Conservation (phyloP, 805 yeast genomes). For the Torulaspora gathmanii region DNA sequence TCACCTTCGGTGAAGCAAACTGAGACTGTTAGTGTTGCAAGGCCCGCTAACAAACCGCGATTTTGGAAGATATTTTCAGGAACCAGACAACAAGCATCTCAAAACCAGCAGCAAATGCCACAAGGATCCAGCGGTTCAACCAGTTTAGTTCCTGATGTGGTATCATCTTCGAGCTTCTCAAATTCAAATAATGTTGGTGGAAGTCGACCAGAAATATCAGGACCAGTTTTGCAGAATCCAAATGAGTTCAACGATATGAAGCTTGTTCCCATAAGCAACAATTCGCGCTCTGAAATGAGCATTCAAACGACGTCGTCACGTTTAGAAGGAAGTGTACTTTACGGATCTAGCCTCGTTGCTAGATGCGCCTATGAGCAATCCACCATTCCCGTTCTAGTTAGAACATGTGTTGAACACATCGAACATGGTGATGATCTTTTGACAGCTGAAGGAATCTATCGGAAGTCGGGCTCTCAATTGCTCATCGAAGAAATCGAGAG, state of each 20-base stretch:
- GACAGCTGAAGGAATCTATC: slow-evolving; percentile 78
- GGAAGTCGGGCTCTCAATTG: slow-evolving; percentile 79
- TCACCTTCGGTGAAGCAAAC: slow-evolving; percentile 17
- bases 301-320: slow-evolving; percentile 25
- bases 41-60: slow-evolving; percentile 28
- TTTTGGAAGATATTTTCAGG: slow-evolving; percentile 35
- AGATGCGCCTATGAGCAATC: slow-evolving; percentile 60
- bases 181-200: slow-evolving; percentile 12
- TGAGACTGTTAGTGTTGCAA: slow-evolving; percentile 24
- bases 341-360: slow-evolving; percentile 50
- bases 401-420: slow-evolving; percentile 68
- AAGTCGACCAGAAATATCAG: slow-evolving; percentile 33
- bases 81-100: slow-evolving; percentile 11
- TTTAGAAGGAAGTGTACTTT: slow-evolving; percentile 23
- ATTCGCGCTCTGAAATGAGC: slow-evolving; percentile 10
- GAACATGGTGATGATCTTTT: slow-evolving; percentile 60
- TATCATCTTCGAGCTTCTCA: slow-evolving; percentile 9
- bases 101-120: slow-evolving; percentile 4
- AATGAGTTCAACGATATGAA: slow-evolving; percentile 38
- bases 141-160: neutral
- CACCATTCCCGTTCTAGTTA: slow-evolving; percentile 63
- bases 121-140: slow-evolving; percentile 1
- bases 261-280: slow-evolving; percentile 23
- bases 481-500: slow-evolving; percentile 35
- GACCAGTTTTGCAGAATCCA: slow-evolving; percentile 37